Base-by-base conservation (phyloP, 169 alveolate genomes). In the Plasmodium adleri region DNA sequence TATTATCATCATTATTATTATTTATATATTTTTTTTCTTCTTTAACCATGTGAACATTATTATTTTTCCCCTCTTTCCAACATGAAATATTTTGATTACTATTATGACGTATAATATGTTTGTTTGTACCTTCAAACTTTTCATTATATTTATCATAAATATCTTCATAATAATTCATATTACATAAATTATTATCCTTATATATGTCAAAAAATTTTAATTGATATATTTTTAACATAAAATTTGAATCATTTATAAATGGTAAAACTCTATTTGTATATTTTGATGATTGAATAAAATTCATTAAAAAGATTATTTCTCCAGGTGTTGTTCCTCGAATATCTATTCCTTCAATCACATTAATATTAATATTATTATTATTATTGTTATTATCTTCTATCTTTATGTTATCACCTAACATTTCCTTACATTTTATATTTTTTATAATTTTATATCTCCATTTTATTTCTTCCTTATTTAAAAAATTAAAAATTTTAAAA, bases 401-500 rank as follows among this genome's bases (percentile, higher is more conserved):
- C 3, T 70, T 49, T 56, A 80, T 71, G 24, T 80, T 80, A 39
- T 80, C 90, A 8, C 90, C 90, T 67, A 80, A 10, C 56, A 80
- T 80, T 80, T 80, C 90, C 66, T 72, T 80, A 15, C 32, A 45
- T 80, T 80, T 68, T 20, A 80, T 49, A 20, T 70, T 67, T 60
- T 80, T 66, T 24, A 80, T 47, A 13, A 80, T 32, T 56, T 49
- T 60, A 52, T 80, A 80, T 39, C 90, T 80, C n/a, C 72, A 52
- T 68, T 68, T 80, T 67, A 80, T 80, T 59, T 80, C 90, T 54
- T 80, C 90, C n/a, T 80, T 80, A 47, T 80, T 80, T 68, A 80
- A 50, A 67, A 67, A 80, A 10, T 80, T 80, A 24, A 67, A 80
- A 15, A 80, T 80, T 80, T 80, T 80, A 67, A 80, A 80, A 80